Base-by-base conservation (phyloP, 2,329 filamentous ascomycete genomes). In the Colletotrichum tamarilloi region DNA sequence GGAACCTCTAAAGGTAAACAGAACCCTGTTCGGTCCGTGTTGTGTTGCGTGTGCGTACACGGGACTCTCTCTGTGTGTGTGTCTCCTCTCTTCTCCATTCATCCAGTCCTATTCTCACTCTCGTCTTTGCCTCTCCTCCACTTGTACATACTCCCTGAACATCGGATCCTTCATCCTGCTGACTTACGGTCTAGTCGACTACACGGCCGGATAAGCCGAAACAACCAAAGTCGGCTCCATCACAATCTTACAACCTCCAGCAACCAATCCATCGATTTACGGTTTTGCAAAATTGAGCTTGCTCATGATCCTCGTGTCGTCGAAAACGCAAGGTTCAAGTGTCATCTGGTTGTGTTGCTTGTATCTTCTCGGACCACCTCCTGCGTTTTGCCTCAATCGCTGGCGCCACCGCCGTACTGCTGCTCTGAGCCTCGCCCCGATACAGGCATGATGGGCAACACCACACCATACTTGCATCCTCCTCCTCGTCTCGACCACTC, bases 381-480 rank as follows among this genome's bases (percentile, higher is more conserved):
- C 67, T 69, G 49, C 35, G 55, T 70, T 65, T 49, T 46, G 58
- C 26, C 52, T 62, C 52, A 62, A 38, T 46, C 28, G 38, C 28
- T 24, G 65, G 49, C 59, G 66, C 65, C 55, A 73, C 66, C 32
- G 22, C 32, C 32, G 30, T 69, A 8, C 38, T 69, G 59, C 49
- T 68, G 60, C 26, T 55, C 70, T 60, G 70, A 73, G 60, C 66
- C 60, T 72, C 66, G 70, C 67, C 60, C 67, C 70, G 53, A 73
- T 70, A 65, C 32, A 70, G 60, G 32, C 67, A 70, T 65, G 56
- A 62, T 56, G 26, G 46, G 26, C 66, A 62, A 56, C 60, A 60
- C 67, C 66, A 65, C 46, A 32, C 58, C 42, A 24, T 53, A 35
- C 26, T 19, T 62, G 59, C 55, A 62, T 42, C 55, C 24, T 56